Percentiles rank a stretch among this genome's conserved stretches.
Evolutionary conservation across 805 yeast species (phyloP).

Genomic region (Blastobotrys muscicola): DNA sequence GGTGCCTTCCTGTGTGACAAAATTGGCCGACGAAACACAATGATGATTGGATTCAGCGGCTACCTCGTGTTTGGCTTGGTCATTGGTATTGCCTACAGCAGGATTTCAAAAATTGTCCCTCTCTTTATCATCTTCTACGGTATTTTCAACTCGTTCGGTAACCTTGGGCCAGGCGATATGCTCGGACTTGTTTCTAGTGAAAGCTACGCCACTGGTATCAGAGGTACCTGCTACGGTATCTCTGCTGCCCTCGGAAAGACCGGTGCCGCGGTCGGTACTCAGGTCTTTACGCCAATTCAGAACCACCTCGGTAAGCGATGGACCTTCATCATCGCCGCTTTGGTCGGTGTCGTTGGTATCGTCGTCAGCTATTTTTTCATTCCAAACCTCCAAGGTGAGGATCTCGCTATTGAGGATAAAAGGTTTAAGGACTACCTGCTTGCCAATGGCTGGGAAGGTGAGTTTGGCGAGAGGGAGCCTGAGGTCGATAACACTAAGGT

Average conservation of each 20-base stretch:
- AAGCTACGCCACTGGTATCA: slow-evolving; percentile 62
- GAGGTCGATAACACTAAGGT: no score
- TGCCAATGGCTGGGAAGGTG: slow-evolving; percentile 48
- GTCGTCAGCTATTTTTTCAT: slow-evolving; percentile 48
- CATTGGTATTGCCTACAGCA: slow-evolving; percentile 37
- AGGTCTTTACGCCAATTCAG: slow-evolving; percentile 61
- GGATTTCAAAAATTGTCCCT: slow-evolving; percentile 41
- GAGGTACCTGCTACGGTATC: slow-evolving; percentile 68
- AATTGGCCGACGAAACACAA: slow-evolving; percentile 60
- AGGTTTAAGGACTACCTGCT: slow-evolving; percentile 51
- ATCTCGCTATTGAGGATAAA: slow-evolving; percentile 53
- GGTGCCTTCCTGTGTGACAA: slow-evolving; percentile 58
- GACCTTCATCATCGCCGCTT: slow-evolving; percentile 76
- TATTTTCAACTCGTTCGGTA: slow-evolving; percentile 58
- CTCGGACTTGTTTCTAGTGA: slow-evolving; percentile 62
- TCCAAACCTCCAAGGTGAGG: slow-evolving; percentile 65
- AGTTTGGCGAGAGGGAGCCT: slow-evolving; percentile 26
- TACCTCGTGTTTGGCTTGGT: slow-evolving; percentile 46
- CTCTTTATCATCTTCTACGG: slow-evolving; percentile 66
- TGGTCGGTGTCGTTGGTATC: slow-evolving; percentile 59
- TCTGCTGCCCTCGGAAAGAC: slow-evolving; percentile 76
- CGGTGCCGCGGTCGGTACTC: slow-evolving; percentile 79
- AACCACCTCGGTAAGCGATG: slow-evolving; percentile 53
- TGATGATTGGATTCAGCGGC: slow-evolving; percentile 60
- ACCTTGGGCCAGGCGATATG: slow-evolving; percentile 72